Conservation (phyloP, 1,139 yeast genomes). For the Groenewaldozyma sp. region DNA sequence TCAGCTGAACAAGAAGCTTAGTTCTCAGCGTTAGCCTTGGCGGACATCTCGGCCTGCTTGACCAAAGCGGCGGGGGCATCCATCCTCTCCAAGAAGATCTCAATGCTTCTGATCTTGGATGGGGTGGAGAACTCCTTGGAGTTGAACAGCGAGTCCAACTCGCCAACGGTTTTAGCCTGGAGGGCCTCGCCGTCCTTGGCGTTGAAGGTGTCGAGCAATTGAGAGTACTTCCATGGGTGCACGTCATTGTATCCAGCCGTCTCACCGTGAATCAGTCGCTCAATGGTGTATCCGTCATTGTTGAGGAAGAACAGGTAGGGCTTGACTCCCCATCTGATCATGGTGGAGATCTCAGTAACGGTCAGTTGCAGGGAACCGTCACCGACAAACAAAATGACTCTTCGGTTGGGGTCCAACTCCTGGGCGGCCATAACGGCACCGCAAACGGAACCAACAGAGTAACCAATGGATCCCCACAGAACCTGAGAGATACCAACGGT, state of each 20-base stretch:
- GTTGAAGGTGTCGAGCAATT: slow-evolving; percentile 60
- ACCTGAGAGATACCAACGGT: slow-evolving; percentile 78
- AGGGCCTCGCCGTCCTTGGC: slow-evolving; percentile 42
- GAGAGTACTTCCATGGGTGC: slow-evolving; percentile 73
- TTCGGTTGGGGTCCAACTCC: slow-evolving; percentile 56
- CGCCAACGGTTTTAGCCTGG: slow-evolving; percentile 55
- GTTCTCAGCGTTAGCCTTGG: slow-evolving; percentile 40
- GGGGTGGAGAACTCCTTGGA: slow-evolving; percentile 48
- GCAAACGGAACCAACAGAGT: slow-evolving; percentile 72
- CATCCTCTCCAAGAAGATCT: slow-evolving; percentile 68
- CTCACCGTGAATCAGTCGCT: slow-evolving; percentile 78
- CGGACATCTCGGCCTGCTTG: slow-evolving; percentile 71
- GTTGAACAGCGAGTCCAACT: slow-evolving; percentile 49
- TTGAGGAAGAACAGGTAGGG: slow-evolving; percentile 78
- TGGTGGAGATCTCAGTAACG: slow-evolving; percentile 77
- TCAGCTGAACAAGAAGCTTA: slow-evolving; percentile 1
- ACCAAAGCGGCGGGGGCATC: slow-evolving; percentile 73
- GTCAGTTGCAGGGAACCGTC: slow-evolving; percentile 88
- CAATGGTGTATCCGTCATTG: slow-evolving; percentile 85
- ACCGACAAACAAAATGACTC: slow-evolving; percentile 78
- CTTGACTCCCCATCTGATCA: slow-evolving; percentile 69
- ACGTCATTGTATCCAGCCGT: slow-evolving; percentile 69
- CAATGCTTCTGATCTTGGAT: slow-evolving; percentile 64
- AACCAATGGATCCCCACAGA: slow-evolving; percentile 87
- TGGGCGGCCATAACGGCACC: slow-evolving; percentile 84